Base-by-base conservation (phyloP, 768 basidiomycete genomes). In the Naganishia friedmannii region DNA sequence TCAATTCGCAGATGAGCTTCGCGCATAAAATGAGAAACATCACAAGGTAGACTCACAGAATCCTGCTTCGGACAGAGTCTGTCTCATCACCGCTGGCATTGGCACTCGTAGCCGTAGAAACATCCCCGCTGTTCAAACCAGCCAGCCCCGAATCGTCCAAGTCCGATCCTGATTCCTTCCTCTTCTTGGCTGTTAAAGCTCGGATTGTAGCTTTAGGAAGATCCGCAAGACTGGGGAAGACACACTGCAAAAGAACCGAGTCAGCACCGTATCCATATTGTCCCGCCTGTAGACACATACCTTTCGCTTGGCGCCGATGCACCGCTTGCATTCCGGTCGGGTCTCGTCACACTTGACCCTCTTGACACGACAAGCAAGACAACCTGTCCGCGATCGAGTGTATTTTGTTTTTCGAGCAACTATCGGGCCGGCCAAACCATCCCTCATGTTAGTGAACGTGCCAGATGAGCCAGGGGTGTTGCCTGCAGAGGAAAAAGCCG, bases 271-370 rank as follows among this genome's bases (percentile, higher is more conserved):
- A n/a, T 23, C 58, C 39, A n/a, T 28, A 17, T 37, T 13, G 51
- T 42, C 19, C 23, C 19, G 19, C 5, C 0, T 17, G 29, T 3
- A 15, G 32, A 28, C n/a, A 72, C 78, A 70, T 66, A 79, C 77
- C 53, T 92, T 90, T 80, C 91, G 85, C 76, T 92, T 89, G 12
- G 90, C 89, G 80, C 91, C 90, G 29, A 88, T 86, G 76, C 92
- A 95, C 42, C 92, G 87, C 84, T 88, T 87, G 83, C 93, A 95
- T 69, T 85, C 86, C 67, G 93, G 93, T 78, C 93, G 91, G 15
- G 86, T 86, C 82, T 97, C 93, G 79, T 94, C 93, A 81, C 93
- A 97, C 90, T 96, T 96, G 77, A 97, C 92, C 85, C 95, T 91
- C 85, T 94, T 93, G 72, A 88, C 87, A 75, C 93, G 86, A 85